These are phyloP conservation scores for Rutstroemia sp. DNA, from an alignment of 2,329 filamentous ascomycete genomes.

Conservation along the genomic window DNA sequence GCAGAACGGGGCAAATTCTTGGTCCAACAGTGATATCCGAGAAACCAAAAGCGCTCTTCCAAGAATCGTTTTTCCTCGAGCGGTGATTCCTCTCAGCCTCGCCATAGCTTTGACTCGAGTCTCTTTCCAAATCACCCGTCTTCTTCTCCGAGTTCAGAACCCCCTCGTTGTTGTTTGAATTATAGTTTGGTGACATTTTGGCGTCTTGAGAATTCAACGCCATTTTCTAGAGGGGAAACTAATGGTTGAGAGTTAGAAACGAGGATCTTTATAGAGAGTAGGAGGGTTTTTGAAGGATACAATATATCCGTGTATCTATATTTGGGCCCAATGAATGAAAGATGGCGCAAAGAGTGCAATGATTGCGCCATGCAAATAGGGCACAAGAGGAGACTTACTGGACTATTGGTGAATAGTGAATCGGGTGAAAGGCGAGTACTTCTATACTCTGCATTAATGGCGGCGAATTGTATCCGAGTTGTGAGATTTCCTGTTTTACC, in stretches of 20 bases:
- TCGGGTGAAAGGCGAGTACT: neutral
- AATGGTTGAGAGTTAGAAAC: neutral
- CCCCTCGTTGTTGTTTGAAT: neutral
- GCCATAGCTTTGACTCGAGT: neutral
- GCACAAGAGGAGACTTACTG: constrained; percentile 1
- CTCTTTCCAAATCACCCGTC: neutral
- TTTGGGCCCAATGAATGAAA: neutral
- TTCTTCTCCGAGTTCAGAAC: neutral
- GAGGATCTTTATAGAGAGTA: neutral
- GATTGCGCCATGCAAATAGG: neutral
- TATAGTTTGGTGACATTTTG: neutral
- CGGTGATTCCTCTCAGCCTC: neutral
- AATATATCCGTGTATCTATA: neutral
- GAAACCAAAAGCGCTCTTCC: constrained; percentile 4
- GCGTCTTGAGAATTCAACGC: constrained; percentile 1
- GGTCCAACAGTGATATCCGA: constrained; percentile 15
- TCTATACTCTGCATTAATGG: constrained; percentile 5
- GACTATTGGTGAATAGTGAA: constrained; percentile 8
- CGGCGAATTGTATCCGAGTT: neutral
- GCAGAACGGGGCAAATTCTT: constrained; percentile 27
- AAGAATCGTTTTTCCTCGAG: neutral
- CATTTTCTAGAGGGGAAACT: constrained; percentile 8
- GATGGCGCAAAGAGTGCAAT: neutral
- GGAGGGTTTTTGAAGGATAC: neutral
- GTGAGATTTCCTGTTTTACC: no score